Percentiles rank a stretch among this genome's conserved stretches.
These are phyloP conservation scores for Metschnikowia gruessii DNA, from an alignment of 805 yeast genomes.

Conservation along the genomic window DNA sequence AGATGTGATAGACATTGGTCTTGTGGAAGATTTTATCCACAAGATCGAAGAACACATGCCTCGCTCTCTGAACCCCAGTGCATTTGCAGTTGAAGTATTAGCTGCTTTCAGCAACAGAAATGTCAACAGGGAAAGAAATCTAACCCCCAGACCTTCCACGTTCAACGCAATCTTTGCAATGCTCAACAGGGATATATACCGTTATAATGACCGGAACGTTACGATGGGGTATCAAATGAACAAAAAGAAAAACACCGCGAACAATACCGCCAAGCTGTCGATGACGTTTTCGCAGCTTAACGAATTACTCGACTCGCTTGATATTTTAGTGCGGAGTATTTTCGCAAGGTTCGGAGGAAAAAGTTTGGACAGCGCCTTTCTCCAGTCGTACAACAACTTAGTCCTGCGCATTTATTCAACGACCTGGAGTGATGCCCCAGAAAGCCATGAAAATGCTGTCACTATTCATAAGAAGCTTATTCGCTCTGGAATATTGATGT, in stretches of 20 bases:
- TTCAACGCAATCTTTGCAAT: conserved; percentile 30
- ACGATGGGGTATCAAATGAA: conserved; percentile 18
- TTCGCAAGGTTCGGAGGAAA: conserved; percentile 18
- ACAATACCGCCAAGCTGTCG: conserved; percentile 28
- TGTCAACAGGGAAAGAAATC: conserved; percentile 5
- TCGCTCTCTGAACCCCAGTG: conserved; percentile 19
- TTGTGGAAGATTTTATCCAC: conserved; percentile 35
- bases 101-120: conserved; percentile 23
- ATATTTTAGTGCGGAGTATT: conserved; percentile 25
- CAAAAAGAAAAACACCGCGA: conserved; percentile 14
- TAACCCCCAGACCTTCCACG: conserved; percentile 29
- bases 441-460: conserved; percentile 15
- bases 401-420: conserved; percentile 23
- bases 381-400: conserved; percentile 27
- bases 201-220: conserved; percentile 29
- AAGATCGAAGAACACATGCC: conserved; percentile 28
- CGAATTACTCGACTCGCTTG: conserved; percentile 21
- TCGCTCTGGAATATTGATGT: conserved; percentile 29
- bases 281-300: conserved; percentile 26
- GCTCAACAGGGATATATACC: conserved; percentile 28
- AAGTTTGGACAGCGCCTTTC: conserved; percentile 14
- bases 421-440: conserved; percentile 27
- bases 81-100: conserved; percentile 28
- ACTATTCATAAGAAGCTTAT: conserved; percentile 27
- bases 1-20: conserved; percentile 26